Conservation (phyloP, 2,329 filamentous ascomycete species). For the Sporothrix protearum region DNA sequence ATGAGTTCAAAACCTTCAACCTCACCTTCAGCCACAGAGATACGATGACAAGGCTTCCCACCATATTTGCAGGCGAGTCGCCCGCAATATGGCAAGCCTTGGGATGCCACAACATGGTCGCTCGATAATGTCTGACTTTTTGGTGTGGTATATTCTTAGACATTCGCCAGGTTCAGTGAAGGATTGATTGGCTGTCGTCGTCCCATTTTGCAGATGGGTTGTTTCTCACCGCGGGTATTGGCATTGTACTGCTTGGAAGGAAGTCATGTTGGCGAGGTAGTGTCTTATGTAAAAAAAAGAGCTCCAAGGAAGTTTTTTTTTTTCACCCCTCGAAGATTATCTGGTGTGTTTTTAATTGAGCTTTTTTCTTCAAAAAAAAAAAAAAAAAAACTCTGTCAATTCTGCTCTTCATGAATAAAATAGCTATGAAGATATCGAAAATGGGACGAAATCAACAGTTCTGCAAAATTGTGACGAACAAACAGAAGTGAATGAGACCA, state of each 20-base stretch:
- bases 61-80: not conserved
- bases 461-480: no score
- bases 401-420: no score
- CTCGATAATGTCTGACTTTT: not conserved
- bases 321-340: no score
- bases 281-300: not conserved
- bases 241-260: not conserved
- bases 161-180: not conserved
- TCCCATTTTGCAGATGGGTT: not conserved
- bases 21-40: not conserved
- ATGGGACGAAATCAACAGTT: no score
- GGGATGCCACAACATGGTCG: not conserved
- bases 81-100: not conserved
- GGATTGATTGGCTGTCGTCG: constrained; percentile 7
- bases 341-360: no score
- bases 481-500: no score
- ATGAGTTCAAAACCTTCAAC: not conserved
- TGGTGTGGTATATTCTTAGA: not conserved
- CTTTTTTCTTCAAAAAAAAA: no score
- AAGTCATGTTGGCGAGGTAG: not conserved
- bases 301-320: no score
- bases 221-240: not conserved
- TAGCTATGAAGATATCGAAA: no score
- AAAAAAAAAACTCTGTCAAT: no score
- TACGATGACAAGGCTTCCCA: not conserved